Evolutionary conservation across 176 grass and related monocot genomes (phyloP).

Genomic region (Oryza coarctata): DNA sequence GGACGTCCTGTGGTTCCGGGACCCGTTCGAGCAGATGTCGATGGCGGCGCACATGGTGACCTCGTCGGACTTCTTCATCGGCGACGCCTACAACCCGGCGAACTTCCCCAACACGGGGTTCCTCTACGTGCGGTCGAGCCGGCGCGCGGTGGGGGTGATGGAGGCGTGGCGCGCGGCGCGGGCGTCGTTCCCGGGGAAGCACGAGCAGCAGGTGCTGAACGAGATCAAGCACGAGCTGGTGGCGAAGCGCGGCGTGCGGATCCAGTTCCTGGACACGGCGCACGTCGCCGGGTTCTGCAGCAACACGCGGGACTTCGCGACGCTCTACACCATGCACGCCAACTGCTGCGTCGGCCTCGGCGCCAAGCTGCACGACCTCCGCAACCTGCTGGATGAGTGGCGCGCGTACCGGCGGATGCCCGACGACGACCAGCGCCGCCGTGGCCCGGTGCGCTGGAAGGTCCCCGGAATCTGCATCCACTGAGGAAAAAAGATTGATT

Average conservation of each 20-base stretch:
- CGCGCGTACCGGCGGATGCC: constrained; percentile 38
- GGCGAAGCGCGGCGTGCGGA: constrained; percentile 33
- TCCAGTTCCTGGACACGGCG: constrained; percentile 69
- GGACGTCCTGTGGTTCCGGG: constrained; percentile 82
- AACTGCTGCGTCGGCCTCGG: constrained; percentile 66
- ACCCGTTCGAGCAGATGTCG: constrained; percentile 66
- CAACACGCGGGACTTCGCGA: constrained; percentile 63
- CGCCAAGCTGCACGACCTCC: constrained; percentile 61
- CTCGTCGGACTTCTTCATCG: constrained; percentile 71
- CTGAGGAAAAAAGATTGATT: background rate
- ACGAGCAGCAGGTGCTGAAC: constrained; percentile 78
- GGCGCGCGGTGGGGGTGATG: constrained; percentile 47
- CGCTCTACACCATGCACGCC: constrained; percentile 76
- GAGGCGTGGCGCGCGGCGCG: constrained; percentile 58
- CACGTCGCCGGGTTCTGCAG: constrained; percentile 74
- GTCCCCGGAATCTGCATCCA: constrained; percentile 82
- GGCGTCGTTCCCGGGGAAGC: constrained; percentile 41
- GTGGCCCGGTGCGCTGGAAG: constrained; percentile 54
- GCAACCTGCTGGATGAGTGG: constrained; percentile 59
- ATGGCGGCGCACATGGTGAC: constrained; percentile 61
- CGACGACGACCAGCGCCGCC: background rate
- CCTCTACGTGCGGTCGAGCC: constrained; percentile 59
- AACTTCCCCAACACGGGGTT: constrained; percentile 84
- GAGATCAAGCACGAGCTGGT: constrained; percentile 60
- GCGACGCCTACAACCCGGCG: constrained; percentile 44